phyloP scores from a whole-genome alignment of 2,329 filamentous ascomycete species.

The Orbilia blumenaviensis region DNA sequence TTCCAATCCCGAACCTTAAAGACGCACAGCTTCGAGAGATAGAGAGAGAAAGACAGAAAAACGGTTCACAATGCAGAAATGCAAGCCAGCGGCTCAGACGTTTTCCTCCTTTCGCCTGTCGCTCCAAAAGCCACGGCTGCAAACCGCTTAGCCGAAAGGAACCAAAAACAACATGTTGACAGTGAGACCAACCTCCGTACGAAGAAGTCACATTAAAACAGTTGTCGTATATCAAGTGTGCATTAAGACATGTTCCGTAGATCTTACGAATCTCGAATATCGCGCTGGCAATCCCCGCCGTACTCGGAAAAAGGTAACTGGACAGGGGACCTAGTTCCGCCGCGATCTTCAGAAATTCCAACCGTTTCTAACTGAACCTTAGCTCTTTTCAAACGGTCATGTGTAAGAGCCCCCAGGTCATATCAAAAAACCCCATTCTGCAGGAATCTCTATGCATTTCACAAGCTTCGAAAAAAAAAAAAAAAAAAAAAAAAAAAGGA shows the following conservation, averaged over 20 bases:
- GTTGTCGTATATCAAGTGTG: neutral
- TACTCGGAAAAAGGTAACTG: neutral
- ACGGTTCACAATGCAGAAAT: slow-evolving; percentile 33
- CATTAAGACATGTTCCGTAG: slow-evolving; percentile 1
- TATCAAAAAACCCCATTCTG: neutral
- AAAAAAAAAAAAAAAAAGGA: too few relatives aligned
- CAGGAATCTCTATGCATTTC: neutral
- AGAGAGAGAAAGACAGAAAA: slow-evolving; percentile 3
- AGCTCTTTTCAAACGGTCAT: neutral
- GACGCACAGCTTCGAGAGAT: too few relatives aligned
- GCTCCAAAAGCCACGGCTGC: slow-evolving; percentile 18
- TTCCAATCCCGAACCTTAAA: slow-evolving; percentile 32
- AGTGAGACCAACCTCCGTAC: neutral
- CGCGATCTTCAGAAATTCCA: neutral
- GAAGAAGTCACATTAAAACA: slow-evolving; percentile 7
- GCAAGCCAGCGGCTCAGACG: neutral
- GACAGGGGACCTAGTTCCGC: neutral
- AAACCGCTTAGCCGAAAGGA: slow-evolving; percentile 39
- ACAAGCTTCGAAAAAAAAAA: neutral
- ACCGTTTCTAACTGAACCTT: neutral
- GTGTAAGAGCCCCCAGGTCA: neutral
- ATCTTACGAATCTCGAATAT: slow-evolving; percentile 17
- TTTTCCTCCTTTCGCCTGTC: neutral
- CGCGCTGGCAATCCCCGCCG: slow-evolving; percentile 9
- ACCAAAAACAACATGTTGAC: too few relatives aligned